These are phyloP conservation scores for Trametes villosa DNA, from an alignment of 768 basidiomycete genomes.

Conservation along the genomic window DNA sequence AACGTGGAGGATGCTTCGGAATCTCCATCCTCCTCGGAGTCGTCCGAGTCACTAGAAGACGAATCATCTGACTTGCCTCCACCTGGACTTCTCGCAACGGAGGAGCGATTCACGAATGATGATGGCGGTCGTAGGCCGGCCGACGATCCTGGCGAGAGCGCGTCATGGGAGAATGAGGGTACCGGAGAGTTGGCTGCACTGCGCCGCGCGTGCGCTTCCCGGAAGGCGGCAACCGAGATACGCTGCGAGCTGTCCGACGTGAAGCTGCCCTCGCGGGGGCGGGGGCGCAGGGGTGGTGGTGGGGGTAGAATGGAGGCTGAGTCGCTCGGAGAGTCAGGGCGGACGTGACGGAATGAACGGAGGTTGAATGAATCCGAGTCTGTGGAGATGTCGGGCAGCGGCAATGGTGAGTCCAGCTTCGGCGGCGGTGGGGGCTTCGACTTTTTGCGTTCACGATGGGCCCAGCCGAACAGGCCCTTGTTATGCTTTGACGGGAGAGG, in stretches of 20 bases:
- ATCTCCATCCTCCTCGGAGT: slow-evolving; percentile 36
- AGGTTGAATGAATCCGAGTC: slow-evolving; percentile 64
- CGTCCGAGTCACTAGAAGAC: slow-evolving; percentile 33
- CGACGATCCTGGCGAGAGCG: slow-evolving; percentile 16
- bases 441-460: slow-evolving; percentile 46
- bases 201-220: slow-evolving; percentile 73
- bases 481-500: slow-evolving; percentile 36
- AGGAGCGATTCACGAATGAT: slow-evolving; percentile 20
- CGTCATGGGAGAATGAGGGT: slow-evolving; percentile 43
- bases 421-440: slow-evolving; percentile 41
- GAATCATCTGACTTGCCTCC: slow-evolving; percentile 7
- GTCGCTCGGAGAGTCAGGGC: slow-evolving; percentile 45
- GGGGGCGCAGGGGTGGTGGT: slow-evolving; percentile 34
- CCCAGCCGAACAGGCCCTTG: slow-evolving; percentile 47
- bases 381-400: slow-evolving; percentile 24
- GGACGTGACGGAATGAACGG: slow-evolving; percentile 73
- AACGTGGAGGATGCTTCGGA: slow-evolving; percentile 35
- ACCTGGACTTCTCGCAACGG: slow-evolving; percentile 15
- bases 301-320: slow-evolving; percentile 36
- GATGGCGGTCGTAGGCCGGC: slow-evolving; percentile 29
- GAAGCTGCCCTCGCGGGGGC: slow-evolving; percentile 61
- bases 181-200: slow-evolving; percentile 64
- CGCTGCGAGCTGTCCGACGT: slow-evolving; percentile 71
- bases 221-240: slow-evolving; percentile 81
- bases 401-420: slow-evolving; percentile 21